Base-by-base conservation (phyloP, 1,284 basidiomycete species). In the Wolfiporia cocos region DNA sequence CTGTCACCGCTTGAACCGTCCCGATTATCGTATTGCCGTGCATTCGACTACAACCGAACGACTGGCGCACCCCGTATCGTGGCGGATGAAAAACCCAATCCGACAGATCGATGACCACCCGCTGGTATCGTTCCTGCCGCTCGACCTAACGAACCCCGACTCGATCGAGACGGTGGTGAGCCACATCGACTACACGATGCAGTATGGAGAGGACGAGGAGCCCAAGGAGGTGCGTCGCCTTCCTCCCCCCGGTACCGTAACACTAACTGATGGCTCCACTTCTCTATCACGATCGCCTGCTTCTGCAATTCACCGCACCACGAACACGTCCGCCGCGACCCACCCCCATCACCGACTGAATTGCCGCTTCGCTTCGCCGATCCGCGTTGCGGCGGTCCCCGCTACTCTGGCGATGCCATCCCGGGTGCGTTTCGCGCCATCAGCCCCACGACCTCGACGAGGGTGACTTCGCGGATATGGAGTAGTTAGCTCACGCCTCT, bases 151-250 rank as follows among this genome's bases (percentile, higher is more conserved):
- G 2, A 80, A 82, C 49, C 81, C 94, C 39, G 92, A 97, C 55
- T 93, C 90, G 7, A 73, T 99, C 37, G 90, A 92, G 57, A 84
- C 80, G 1, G 82, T 98, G 11, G 74, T 99, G 38, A 93, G 91
- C 58, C 93, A 98, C 62, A 88, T 99, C 45, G 96, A 99, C 68
- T 94, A 94, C 56, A 86, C 92, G 48, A 91, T 98, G 80, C 94
- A 97, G 63, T 97, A 94, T 54, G 92, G 91, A 34, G 91, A 94
- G 67, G 89, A 92, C 48, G 91, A 94, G 58, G 91, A 94, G 58
- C 92, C 91, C 18, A 89, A 84, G 68, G 87, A 90, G 78, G 86
- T 86, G 53, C 44, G 73, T 56, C n/a, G 30, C 31, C 15, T 20
- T 12, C 1, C 24, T 28, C 26, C 14, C 9, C 26, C 14, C 7